phyloP scores from a whole-genome alignment of 768 basidiomycete species.

The Kondoa malvinella region DNA sequence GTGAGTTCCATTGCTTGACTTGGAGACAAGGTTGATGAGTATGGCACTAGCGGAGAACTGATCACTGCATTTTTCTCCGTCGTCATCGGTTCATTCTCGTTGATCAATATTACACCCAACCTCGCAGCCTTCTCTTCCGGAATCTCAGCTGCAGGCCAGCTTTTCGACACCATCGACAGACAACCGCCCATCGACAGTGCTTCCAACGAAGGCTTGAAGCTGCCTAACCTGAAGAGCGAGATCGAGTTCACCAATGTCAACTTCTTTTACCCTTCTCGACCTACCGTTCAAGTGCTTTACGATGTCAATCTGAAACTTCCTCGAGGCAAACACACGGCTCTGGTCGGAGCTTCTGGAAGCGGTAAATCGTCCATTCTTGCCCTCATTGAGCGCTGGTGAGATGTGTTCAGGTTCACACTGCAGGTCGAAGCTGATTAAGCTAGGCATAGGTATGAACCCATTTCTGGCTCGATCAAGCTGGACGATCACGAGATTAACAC shows the following conservation, averaged over 20 bases:
- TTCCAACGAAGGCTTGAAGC: slow-evolving; percentile 49
- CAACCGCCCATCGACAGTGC: slow-evolving; percentile 72
- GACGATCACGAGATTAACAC: slow-evolving; percentile 35
- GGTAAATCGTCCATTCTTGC: slow-evolving; percentile 35
- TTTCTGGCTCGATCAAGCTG: slow-evolving; percentile 33
- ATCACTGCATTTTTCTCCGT: slow-evolving; percentile 54
- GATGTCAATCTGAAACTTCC: slow-evolving; percentile 49
- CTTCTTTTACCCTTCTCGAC: slow-evolving; percentile 38
- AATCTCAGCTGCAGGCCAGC: slow-evolving; percentile 50
- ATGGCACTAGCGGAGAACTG: slow-evolving; percentile 55
- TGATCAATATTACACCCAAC: slow-evolving; percentile 57
- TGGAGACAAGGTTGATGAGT: no score
- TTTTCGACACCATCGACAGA: slow-evolving; percentile 73
- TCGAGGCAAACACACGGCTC: slow-evolving; percentile 45
- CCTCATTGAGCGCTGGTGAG: slow-evolving; percentile 32
- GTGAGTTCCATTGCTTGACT: no score
- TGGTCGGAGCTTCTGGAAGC: slow-evolving; percentile 36
- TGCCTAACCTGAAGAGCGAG: slow-evolving; percentile 48
- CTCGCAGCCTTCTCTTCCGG: slow-evolving; percentile 62
- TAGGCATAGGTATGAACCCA: slow-evolving; percentile 35
- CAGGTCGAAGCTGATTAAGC: no score
- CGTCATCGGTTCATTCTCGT: slow-evolving; percentile 48
- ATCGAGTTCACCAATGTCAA: slow-evolving; percentile 57
- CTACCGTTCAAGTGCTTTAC: slow-evolving; percentile 56
- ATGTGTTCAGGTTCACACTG: no score